phyloP scores from a whole-genome alignment of 345 rosid species.

The Salix brachista region DNA sequence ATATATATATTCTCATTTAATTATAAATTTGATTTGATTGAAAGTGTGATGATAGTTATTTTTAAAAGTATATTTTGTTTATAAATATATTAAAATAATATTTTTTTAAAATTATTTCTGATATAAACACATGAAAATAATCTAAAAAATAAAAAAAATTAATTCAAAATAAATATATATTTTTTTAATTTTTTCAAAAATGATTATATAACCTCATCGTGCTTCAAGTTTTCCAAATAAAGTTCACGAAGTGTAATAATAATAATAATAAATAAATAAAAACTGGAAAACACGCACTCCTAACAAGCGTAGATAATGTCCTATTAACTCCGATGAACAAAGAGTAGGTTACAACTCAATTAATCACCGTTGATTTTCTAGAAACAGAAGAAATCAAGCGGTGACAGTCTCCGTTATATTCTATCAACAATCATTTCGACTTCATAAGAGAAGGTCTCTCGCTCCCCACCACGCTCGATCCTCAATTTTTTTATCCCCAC shows the following conservation, averaged over 20 bases:
- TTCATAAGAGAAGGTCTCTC: conserved; percentile 17
- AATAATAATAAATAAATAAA: too few species aligned
- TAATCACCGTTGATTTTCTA: conserved; percentile 17
- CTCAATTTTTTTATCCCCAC: conserved; percentile 11
- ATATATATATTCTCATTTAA: too few species aligned
- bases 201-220: too few species aligned
- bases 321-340: not conserved
- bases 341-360: not conserved
- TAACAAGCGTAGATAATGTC: conserved; percentile 3
- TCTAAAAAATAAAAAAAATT: too few species aligned
- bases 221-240: too few species aligned
- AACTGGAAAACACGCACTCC: conserved; percentile 7
- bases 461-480: conserved; percentile 2
- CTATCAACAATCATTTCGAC: conserved; percentile 29
- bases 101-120: not conserved
- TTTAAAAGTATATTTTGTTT: too few species aligned
- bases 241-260: too few species aligned
- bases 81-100: too few species aligned
- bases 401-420: conserved; percentile 22
- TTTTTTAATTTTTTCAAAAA: too few species aligned
- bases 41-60: fast-evolving
- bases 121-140: fast-evolving
- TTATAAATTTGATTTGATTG: too few species aligned
- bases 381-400: not conserved
- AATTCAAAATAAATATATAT: not conserved